Evolutionary conservation across 306 rosid genomes (phyloP), one percentile per base, ranked within the genome.

Genomic region (Sindora glabra): DNA sequence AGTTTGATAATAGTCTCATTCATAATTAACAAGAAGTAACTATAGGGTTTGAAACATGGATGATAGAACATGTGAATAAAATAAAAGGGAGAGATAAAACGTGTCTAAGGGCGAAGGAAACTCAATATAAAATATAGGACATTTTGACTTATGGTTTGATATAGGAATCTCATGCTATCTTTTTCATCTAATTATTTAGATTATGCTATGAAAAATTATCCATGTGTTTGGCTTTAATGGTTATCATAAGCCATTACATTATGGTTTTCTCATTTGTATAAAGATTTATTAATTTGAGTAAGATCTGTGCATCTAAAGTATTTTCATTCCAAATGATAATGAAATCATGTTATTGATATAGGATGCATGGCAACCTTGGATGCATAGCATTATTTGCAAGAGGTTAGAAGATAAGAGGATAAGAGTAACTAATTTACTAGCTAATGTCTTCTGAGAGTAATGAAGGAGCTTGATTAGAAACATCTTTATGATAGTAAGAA

Each of bases 331-430:
- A n/a, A n/a, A n/a, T n/a, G n/a, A n/a, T n/a, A n/a, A n/a, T n/a
- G n/a, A n/a, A 70, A 40, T 6, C 54, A 33, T 19, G n/a, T 47
- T 30, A 24, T 14, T 59, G 56, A 57, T 69, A 77, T 83, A 89
- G 97, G 97, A 44, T 89, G 97, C 82, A 89, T 89, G 97, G 92
- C 95, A 16, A 95, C 97, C 33, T 76, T 89, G 83, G 97, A 89
- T 53, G 97, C 97, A 39, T 95, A 89, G 56, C 97, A 89, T 72
- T 89, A 68, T 81, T 70, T 89, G 75, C 95, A 89, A 76, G 91
- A 53, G 65, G 38, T 83, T 46, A 89, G 83, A 67, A 66, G 79
- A 37, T 83, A 83, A 59, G 79, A 81, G 65, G 84, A 71, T 37
- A 78, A 85, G 79, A 81, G 17, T 13, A 82, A n/a, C n/a, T n/a